Evolutionary conservation across 2,329 filamentous ascomycete genomes (phyloP).

Genomic region (Dactylellina parvicollis): DNA sequence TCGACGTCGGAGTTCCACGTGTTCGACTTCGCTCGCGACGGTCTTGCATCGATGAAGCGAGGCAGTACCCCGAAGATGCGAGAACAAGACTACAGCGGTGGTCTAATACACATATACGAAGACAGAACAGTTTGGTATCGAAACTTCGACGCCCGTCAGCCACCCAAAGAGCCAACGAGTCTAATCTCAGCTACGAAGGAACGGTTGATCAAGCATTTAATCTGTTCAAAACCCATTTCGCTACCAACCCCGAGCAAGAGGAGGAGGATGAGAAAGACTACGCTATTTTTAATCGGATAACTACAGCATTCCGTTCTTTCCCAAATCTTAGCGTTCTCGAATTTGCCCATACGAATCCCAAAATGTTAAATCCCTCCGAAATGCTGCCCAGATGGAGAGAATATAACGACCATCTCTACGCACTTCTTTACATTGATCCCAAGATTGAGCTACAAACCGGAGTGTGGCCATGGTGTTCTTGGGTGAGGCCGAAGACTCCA

Average conservation of each 20-base stretch:
- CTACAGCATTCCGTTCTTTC: conserved; percentile 12
- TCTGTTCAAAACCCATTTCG: conserved; percentile 33
- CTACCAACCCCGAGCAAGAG: background rate
- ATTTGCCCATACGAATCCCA: conserved; percentile 44
- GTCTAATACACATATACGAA: conserved; percentile 29
- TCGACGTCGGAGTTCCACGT: conserved; percentile 27
- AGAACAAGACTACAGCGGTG: conserved; percentile 18
- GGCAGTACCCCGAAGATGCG: conserved; percentile 19
- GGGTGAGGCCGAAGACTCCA: conserved; percentile 32
- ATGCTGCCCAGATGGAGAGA: conserved; percentile 33
- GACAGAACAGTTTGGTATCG: conserved; percentile 12
- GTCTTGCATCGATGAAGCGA: conserved; percentile 30
- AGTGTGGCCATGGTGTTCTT: conserved; percentile 38
- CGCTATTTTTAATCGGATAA: conserved; percentile 23
- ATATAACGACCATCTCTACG: conserved; percentile 42
- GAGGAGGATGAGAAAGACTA: conserved; percentile 12
- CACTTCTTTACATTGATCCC: conserved; percentile 38
- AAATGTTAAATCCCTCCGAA: conserved; percentile 18
- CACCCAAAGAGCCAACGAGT: background rate
- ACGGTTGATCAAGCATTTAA: conserved; percentile 15
- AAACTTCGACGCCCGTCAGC: conserved; percentile 1
- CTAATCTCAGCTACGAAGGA: conserved; percentile 11
- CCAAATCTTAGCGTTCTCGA: conserved; percentile 17
- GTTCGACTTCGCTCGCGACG: conserved; percentile 28
- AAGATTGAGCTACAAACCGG: conserved; percentile 34